These are phyloP conservation scores for Talaromyces sp. DNA, from an alignment of 2,329 filamentous ascomycete genomes.

Conservation along the genomic window DNA sequence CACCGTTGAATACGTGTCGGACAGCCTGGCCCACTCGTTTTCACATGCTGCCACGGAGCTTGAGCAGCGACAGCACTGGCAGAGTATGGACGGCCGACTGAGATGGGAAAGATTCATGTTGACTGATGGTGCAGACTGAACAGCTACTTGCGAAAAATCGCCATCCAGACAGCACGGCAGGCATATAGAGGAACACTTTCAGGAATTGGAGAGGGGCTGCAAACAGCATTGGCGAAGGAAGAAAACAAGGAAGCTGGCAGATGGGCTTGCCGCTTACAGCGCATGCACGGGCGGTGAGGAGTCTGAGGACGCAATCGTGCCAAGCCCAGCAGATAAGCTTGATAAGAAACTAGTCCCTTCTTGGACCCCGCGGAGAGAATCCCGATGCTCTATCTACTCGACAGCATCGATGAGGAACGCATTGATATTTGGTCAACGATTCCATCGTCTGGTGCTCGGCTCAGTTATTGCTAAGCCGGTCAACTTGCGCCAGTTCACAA, in stretches of 20 bases:
- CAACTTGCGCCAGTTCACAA: constrained; percentile 16
- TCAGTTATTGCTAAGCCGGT: constrained; percentile 10
- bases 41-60: constrained; percentile 38
- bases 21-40: constrained; percentile 39
- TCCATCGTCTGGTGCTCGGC: neutral
- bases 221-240: neutral
- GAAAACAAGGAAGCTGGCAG: neutral
- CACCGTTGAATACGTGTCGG: constrained; percentile 32
- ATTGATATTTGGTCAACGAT: constrained; percentile 14
- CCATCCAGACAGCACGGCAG: neutral
- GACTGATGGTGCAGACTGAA: neutral
- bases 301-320: neutral
- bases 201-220: neutral
- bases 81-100: constrained; percentile 34
- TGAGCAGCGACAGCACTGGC: constrained; percentile 36
- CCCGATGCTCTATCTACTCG: neutral
- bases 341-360: neutral
- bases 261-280: neutral
- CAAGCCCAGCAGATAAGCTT: neutral
- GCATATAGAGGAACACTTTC: neutral
- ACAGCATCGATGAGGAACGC: constrained; percentile 9
- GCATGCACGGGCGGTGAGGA: neutral
- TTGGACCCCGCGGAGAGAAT: neutral
- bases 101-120: constrained; percentile 34
- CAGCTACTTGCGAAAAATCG: neutral